These are phyloP conservation scores for Diaporthe citriasiana DNA, from an alignment of 2,329 filamentous ascomycete species.

Conservation along the genomic window DNA sequence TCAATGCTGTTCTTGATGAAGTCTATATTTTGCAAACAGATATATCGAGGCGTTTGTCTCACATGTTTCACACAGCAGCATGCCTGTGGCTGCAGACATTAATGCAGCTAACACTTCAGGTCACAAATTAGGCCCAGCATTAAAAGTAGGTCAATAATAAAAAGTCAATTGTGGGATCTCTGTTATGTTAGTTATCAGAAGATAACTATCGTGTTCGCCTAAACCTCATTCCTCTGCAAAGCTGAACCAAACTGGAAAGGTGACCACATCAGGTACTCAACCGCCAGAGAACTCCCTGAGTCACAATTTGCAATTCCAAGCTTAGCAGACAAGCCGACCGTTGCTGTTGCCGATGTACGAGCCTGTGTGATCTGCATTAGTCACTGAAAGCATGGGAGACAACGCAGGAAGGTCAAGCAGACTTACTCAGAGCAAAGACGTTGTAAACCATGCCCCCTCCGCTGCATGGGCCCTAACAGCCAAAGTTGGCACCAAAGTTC, in stretches of 20 bases:
- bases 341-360: background rate
- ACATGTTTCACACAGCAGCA: background rate
- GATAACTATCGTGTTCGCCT: background rate
- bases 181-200: background rate
- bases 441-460: background rate
- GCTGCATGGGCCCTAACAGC: background rate
- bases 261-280: background rate
- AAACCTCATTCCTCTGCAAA: background rate
- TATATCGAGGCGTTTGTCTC: background rate
- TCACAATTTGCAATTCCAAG: background rate
- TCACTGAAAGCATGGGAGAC: too few species aligned
- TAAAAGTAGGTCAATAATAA: background rate
- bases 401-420: background rate
- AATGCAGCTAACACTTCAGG: background rate
- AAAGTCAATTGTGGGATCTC: background rate
- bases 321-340: background rate
- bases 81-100: background rate
- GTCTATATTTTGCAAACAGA: background rate
- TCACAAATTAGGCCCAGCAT: background rate
- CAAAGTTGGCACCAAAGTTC: conserved; percentile 14
- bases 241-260: background rate
- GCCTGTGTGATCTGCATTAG: background rate
- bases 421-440: conserved; percentile 10
- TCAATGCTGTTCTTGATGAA: background rate
- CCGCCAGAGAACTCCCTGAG: background rate